Percentiles rank a stretch among this genome's conserved stretches.
Conservation (phyloP, 176 grass and related monocot genomes). For the Carex cristatella region DNA sequence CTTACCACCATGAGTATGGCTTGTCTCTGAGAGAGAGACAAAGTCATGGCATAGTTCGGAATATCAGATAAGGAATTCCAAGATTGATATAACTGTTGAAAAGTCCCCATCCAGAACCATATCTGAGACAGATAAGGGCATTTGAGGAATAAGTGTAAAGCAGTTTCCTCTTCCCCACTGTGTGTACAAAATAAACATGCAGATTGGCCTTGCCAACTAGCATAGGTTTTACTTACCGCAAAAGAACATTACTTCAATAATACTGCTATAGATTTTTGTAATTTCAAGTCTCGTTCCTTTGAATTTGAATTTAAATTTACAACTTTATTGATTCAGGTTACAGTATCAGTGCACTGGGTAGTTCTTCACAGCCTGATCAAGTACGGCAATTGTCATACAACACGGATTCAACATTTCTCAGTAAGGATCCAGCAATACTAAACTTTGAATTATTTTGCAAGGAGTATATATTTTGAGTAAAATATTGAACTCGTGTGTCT, state of each 20-base stretch:
- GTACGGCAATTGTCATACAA: not conserved
- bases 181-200: too few relatives aligned
- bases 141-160: too few relatives aligned
- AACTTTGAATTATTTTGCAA: not conserved
- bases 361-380: not conserved
- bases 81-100: too few relatives aligned
- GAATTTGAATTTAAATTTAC: not conserved
- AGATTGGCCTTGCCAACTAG: not conserved
- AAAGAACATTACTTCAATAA: not conserved
- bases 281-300: not conserved
- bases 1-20: too few relatives aligned
- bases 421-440: not conserved
- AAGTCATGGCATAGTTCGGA: too few relatives aligned
- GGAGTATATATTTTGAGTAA: not conserved
- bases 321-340: not conserved
- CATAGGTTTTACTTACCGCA: not conserved
- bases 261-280: not conserved
- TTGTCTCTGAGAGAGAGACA: too few relatives aligned
- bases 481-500: not conserved
- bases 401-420: not conserved
- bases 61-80: too few relatives aligned
- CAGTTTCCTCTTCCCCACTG: too few relatives aligned
- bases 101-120: too few relatives aligned
- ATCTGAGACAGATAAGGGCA: too few relatives aligned
- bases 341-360: not conserved